These are phyloP conservation scores for Pythium pyrilobum DNA, from an alignment of 352 stramenopile genomes.

Conservation along the genomic window DNA sequence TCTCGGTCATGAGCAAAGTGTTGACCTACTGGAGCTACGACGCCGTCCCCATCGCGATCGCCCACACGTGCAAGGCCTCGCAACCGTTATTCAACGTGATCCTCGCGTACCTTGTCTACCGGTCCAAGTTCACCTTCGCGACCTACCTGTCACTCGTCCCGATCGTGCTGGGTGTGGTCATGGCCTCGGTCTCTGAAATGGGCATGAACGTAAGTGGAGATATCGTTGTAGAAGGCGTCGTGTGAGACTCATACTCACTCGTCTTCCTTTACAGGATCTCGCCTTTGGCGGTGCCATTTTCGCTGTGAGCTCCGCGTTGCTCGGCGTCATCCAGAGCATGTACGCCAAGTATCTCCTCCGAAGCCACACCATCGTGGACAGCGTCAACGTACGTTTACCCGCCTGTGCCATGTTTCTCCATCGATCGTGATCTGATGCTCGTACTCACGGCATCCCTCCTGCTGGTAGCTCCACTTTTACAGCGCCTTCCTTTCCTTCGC, in stretches of 20 bases:
- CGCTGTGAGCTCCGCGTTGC: slow-evolving; percentile 62
- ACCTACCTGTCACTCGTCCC: slow-evolving; percentile 79
- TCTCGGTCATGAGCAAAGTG: slow-evolving; percentile 74
- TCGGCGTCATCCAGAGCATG: slow-evolving; percentile 84
- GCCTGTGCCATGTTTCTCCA: too few relatives aligned
- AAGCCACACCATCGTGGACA: slow-evolving; percentile 69
- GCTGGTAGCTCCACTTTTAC: slow-evolving; percentile 81
- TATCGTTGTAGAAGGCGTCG: too few relatives aligned
- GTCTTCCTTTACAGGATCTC: too few relatives aligned
- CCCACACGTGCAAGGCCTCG: slow-evolving; percentile 84
- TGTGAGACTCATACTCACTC: too few relatives aligned
- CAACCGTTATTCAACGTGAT: slow-evolving; percentile 87
- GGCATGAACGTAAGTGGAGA: slow-evolving; percentile 60
- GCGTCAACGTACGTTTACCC: slow-evolving; percentile 62
- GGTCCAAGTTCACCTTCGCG: slow-evolving; percentile 59
- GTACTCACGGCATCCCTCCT: too few relatives aligned
- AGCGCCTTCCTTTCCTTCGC: slow-evolving; percentile 76
- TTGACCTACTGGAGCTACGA: slow-evolving; percentile 89
- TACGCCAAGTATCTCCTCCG: slow-evolving; percentile 84
- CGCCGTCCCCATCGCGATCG: slow-evolving; percentile 75
- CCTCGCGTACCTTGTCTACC: slow-evolving; percentile 66
- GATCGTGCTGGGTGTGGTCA: slow-evolving; percentile 76
- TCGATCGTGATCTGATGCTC: too few relatives aligned
- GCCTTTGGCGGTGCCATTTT: slow-evolving; percentile 63
- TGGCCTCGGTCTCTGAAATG: slow-evolving; percentile 85